Evolutionary conservation across 116 monocot species (phyloP).

Genomic region (Cymodocea nodosa): DNA sequence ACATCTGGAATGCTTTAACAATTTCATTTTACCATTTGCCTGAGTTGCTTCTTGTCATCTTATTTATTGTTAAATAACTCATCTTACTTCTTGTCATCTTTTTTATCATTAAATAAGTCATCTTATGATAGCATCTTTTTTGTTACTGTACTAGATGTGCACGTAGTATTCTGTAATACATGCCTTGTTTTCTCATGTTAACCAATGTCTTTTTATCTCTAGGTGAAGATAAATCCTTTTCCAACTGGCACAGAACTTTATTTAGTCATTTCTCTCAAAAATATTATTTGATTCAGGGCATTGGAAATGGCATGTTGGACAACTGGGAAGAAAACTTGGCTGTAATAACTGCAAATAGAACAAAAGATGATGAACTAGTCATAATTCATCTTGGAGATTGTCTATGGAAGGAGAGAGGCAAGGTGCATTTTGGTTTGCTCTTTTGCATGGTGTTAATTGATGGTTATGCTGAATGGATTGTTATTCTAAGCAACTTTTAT

Average conservation of each 20-base stretch:
- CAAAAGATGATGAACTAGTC: constrained; percentile 85
- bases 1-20: no score
- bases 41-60: not conserved
- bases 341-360: constrained; percentile 84
- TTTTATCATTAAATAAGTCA: no score
- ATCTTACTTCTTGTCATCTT: no score
- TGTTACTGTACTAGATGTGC: not conserved
- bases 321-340: constrained; percentile 91
- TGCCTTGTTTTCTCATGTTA: constrained; percentile 2
- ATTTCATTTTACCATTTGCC: not conserved
- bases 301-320: constrained; percentile 63
- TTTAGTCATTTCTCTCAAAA: not conserved
- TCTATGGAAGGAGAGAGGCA: constrained; percentile 77
- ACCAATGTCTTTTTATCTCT: not conserved
- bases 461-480: not conserved
- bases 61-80: no score
- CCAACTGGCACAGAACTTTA: no score
- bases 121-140: no score
- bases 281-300: constrained; percentile 18
- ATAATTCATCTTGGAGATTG: constrained; percentile 92
- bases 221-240: no score
- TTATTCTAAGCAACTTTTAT: constrained; percentile 1
- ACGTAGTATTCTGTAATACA: not conserved
- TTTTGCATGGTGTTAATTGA: not conserved
- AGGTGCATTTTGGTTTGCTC: constrained; percentile 22